Percentiles rank a stretch among this genome's conserved stretches.
Evolutionary conservation across 2,329 filamentous ascomycete genomes (phyloP).

Genomic region (Esteya vermicola): DNA sequence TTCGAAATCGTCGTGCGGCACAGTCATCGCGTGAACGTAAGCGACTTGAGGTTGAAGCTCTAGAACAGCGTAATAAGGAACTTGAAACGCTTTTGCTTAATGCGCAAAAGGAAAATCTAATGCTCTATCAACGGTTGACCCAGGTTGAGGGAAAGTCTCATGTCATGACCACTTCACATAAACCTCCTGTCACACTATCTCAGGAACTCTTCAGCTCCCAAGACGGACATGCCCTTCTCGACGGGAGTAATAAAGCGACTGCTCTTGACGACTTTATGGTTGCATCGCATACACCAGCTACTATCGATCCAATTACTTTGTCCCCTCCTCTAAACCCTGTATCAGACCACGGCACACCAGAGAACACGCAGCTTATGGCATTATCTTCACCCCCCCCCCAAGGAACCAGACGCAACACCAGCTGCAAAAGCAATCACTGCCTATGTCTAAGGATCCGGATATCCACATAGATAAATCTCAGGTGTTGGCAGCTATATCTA

Average conservation of each 20-base stretch:
- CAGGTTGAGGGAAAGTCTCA: conserved; percentile 30
- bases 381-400: too few species aligned
- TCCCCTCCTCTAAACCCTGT: conserved; percentile 43
- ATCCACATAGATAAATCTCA: too few species aligned
- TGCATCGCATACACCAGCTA: conserved; percentile 21
- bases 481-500: not conserved
- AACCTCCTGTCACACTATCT: conserved; percentile 37
- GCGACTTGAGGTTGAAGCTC: conserved; percentile 71
- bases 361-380: too few species aligned
- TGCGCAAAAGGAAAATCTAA: conserved; percentile 24
- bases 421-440: not conserved
- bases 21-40: conserved; percentile 95
- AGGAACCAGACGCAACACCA: not conserved
- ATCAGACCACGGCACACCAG: conserved; percentile 20
- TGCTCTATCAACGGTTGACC: conserved; percentile 34
- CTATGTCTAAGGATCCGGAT: too few species aligned
- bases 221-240: conserved; percentile 18
- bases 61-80: conserved; percentile 62
- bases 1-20: conserved; percentile 87
- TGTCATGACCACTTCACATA: conserved; percentile 24
- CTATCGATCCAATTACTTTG: conserved; percentile 47
- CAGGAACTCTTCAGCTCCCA: conserved; percentile 42
- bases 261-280: conserved; percentile 29
- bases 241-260: conserved; percentile 14
- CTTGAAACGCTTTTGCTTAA: conserved; percentile 44